Evolutionary conservation across 306 rosid genomes (phyloP), one percentile per base, ranked within the genome.

Genomic region (Sechiopsis laciniata): DNA sequence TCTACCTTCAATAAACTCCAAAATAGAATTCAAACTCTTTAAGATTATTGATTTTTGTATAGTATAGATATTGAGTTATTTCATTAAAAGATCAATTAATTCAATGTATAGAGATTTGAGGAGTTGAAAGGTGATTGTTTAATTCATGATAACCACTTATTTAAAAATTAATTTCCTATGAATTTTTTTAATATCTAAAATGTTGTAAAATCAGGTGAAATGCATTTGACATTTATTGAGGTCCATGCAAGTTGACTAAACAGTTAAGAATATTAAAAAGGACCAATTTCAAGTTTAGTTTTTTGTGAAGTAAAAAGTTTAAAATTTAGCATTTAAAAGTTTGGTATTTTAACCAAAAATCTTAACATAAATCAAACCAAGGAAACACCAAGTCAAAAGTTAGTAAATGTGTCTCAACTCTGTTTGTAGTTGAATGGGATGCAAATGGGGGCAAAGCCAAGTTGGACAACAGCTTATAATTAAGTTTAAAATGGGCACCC

Each of bases 11-110:
- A 45, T 45, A 67, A 29, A 67, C 32, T 20, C 19, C 56, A 45
- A 67, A 67, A 67, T 67, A 20, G 56, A 42, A 67, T 67, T 67
- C 73, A 67, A 67, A 67, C 6, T 3, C 73, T 16, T 61, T 20
- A 0, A 46, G 5, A 21, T 67, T 11, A 3, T 3, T 45, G 4
- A 19, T 42, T 37, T 37, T 11, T 10, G 22, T 40, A 19, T 3
- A 11, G 2, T n/a, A 37, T 3, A 64, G 14, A 8, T 62, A 62
- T 35, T 12, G 50, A 15, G 8, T 35, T 35, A 35, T 16, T 32
- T 63, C 22, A 32, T 15, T 62, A 35, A 8, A 32, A 9, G 12
- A 19, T 55, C 0, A 55, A 17, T 17, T 55, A 32, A 10, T 45
- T 20, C 62, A 56, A 19, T 29, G 20, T 55, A 7, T 55, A 32